Conservation (phyloP, 1,284 basidiomycete species). For the Peniophora sp. region DNA sequence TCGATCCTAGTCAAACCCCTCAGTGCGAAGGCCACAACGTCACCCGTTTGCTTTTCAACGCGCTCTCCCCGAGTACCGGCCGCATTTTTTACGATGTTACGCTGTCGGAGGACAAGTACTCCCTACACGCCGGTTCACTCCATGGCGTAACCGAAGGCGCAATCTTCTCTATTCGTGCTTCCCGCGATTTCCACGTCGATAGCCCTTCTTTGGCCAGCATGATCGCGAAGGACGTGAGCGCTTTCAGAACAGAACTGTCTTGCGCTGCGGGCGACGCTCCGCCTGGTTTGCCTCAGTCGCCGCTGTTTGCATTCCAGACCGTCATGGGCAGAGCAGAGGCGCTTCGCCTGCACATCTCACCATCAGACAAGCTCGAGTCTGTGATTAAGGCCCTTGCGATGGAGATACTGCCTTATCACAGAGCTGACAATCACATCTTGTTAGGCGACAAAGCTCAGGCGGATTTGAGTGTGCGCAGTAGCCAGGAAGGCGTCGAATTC, state of each 20-base stretch:
- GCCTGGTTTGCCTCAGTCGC: neutral
- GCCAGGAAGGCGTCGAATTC: neutral
- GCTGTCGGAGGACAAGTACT: conserved; percentile 2
- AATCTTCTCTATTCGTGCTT: conserved; percentile 6
- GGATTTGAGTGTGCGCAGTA: neutral
- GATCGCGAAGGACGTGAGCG: neutral
- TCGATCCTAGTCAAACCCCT: neutral
- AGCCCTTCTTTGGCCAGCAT: neutral
- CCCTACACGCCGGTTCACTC: conserved; percentile 11
- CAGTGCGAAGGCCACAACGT: conserved; percentile 3
- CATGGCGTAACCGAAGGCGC: conserved; percentile 12
- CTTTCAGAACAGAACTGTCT: neutral
- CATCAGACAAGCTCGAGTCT: too few relatives aligned
- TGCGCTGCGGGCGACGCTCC: neutral
- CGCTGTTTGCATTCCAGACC: neutral
- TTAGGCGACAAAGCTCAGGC: neutral
- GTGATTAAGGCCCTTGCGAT: too few relatives aligned
- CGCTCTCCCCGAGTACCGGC: conserved; percentile 5
- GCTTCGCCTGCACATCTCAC: conserved; percentile 1
- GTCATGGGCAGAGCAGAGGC: neutral
- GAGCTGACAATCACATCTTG: neutral
- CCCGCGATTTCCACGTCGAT: neutral
- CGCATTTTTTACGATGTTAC: conserved; percentile 6
- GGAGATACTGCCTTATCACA: neutral
- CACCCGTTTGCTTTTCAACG: conserved; percentile 12